Percentiles rank a stretch among this genome's conserved stretches.
phyloP scores from a whole-genome alignment of 257 asterid species.

The Primulina eburnea region DNA sequence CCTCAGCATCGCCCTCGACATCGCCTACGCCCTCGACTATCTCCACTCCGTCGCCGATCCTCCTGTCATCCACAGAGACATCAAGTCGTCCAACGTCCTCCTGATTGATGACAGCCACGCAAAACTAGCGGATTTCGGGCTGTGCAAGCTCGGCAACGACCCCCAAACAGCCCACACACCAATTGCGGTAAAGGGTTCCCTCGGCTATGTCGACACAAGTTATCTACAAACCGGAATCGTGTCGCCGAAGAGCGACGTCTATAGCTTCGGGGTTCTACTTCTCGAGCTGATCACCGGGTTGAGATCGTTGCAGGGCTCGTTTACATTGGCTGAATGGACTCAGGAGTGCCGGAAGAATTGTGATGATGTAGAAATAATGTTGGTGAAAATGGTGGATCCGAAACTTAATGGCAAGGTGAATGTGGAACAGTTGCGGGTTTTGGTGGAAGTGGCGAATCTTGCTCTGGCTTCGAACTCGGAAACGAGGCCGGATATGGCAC shows the following conservation, averaged over 20 bases:
- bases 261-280: conserved; percentile 64
- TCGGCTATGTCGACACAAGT: conserved; percentile 62
- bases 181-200: conserved; percentile 58
- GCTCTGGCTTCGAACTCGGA: conserved; percentile 47
- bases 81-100: conserved; percentile 68
- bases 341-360: conserved; percentile 44
- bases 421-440: conserved; percentile 40
- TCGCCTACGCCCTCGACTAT: conserved; percentile 74
- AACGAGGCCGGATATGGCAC: conserved; percentile 64
- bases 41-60: conserved; percentile 77
- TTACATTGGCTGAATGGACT: conserved; percentile 70
- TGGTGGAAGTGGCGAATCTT: conserved; percentile 54
- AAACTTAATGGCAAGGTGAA: conserved; percentile 38
- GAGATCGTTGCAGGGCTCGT: conserved; percentile 63
- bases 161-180: conserved; percentile 50
- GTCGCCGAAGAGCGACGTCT: conserved; percentile 68
- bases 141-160: conserved; percentile 69
- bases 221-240: conserved; percentile 65
- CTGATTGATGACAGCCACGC: conserved; percentile 54
- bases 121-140: conserved; percentile 73
- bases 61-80: conserved; percentile 66
- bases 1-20: conserved; percentile 57
- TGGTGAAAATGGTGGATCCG: conserved; percentile 56
- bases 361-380: conserved; percentile 27
- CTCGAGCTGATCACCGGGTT: conserved; percentile 73